Conservation (phyloP, 495 filamentous ascomycete genomes). For the Rhypophila decipiens region DNA sequence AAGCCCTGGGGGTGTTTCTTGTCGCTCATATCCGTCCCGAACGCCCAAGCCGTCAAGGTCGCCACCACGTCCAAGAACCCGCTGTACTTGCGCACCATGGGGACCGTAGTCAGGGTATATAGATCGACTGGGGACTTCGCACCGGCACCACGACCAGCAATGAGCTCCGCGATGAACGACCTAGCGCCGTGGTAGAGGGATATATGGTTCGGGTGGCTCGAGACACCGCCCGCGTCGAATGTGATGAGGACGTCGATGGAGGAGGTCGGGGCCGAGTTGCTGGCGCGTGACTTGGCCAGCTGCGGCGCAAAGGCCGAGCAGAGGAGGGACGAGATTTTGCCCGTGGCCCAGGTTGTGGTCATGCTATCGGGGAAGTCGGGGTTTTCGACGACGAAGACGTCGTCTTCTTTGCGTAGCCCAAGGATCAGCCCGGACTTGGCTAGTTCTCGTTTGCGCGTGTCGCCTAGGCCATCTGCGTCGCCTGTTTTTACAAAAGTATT, state of each 20-base stretch:
- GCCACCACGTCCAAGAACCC: constrained; percentile 65
- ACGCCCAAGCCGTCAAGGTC: constrained; percentile 48
- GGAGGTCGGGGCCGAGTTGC: constrained; percentile 40
- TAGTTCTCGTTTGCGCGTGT: constrained; percentile 75
- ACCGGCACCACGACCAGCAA: constrained; percentile 59
- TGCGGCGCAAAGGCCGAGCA: constrained; percentile 62
- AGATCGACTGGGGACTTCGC: constrained; percentile 67
- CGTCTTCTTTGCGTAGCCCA: constrained; percentile 63
- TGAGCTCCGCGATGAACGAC: constrained; percentile 58
- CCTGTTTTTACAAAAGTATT: constrained; percentile 35
- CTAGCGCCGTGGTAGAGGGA: constrained; percentile 76
- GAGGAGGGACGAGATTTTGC: constrained; percentile 61
- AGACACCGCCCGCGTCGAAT: constrained; percentile 76
- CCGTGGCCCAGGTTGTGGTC: constrained; percentile 64
- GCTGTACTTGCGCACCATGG: constrained; percentile 70
- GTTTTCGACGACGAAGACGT: constrained; percentile 79
- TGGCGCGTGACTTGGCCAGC: constrained; percentile 29
- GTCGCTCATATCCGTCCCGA: constrained; percentile 30
- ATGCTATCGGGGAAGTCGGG: constrained; percentile 82
- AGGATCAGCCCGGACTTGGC: constrained; percentile 66
- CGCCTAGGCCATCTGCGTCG: constrained; percentile 80
- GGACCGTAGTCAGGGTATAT: constrained; percentile 72
- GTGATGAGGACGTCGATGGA: constrained; percentile 80
- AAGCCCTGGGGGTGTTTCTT: constrained; percentile 45
- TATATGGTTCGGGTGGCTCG: constrained; percentile 85